phyloP scores from a whole-genome alignment of 2,329 filamentous ascomycete species.

The Coleophoma eucalyptorum region DNA sequence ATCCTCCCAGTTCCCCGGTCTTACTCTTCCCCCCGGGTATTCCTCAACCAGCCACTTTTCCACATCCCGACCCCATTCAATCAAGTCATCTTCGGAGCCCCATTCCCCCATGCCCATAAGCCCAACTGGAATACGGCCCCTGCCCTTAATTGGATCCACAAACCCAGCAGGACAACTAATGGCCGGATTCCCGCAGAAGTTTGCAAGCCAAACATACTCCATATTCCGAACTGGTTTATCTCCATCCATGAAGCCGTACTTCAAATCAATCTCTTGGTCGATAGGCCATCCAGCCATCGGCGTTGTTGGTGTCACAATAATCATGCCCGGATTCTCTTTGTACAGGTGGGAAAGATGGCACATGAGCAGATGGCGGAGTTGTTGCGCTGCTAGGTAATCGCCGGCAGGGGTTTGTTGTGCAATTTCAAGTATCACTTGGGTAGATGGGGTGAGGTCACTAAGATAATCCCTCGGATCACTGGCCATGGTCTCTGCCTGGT shows the following conservation, averaged over 20 bases:
- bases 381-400: slow-evolving; percentile 71
- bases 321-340: slow-evolving; percentile 64
- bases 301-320: slow-evolving; percentile 76
- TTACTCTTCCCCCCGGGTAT: slow-evolving; percentile 43
- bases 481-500: slow-evolving; percentile 30
- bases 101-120: slow-evolving; percentile 64
- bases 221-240: slow-evolving; percentile 74
- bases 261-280: slow-evolving; percentile 51
- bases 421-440: slow-evolving; percentile 65
- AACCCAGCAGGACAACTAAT: slow-evolving; percentile 76
- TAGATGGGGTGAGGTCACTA: slow-evolving; percentile 57
- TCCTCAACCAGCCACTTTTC: slow-evolving; percentile 50
- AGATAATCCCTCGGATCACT: slow-evolving; percentile 41
- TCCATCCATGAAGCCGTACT: slow-evolving; percentile 71
- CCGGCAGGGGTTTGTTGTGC: slow-evolving; percentile 59
- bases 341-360: slow-evolving; percentile 71
- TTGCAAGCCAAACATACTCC: slow-evolving; percentile 83
- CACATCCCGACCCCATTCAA: slow-evolving; percentile 54
- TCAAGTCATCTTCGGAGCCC: slow-evolving; percentile 60
- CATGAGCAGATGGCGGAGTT: slow-evolving; percentile 75
- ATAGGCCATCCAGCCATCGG: slow-evolving; percentile 70
- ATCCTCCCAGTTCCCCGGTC: slow-evolving; percentile 55
- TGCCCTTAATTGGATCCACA: slow-evolving; percentile 33
- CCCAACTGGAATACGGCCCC: slow-evolving; percentile 57
- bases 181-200: slow-evolving; percentile 75